Evolutionary conservation across 148 eudicot genomes (phyloP), one percentile per base, ranked within the genome.

Genomic region (Rhododendron mucronatum): DNA sequence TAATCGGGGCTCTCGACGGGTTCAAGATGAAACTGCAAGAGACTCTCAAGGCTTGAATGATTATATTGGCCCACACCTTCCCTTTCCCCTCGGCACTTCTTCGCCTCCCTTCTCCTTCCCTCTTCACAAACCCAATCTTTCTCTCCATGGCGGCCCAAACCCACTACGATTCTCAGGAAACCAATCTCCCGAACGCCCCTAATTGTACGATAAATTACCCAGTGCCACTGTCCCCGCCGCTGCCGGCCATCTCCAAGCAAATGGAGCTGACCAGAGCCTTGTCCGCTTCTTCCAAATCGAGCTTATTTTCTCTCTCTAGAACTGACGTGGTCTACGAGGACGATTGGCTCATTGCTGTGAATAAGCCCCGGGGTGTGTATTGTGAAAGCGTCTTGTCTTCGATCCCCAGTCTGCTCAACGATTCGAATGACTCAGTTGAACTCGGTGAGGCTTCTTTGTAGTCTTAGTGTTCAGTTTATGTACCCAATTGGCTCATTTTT

Each of bases 241-340:
- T 93, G 51, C 96, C 99, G 30, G 85, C 86, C 78, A 86, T 93
- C 65, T 96, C 99, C 33, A 96, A 96, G 91, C 87, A 94, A 61
- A 89, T 96, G 21, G 99, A 96, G 91, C 92, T 95, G 26, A 87
- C 78, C 77, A 92, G 99, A 88, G 98, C 99, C 53, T 88, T 96
- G 92, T 76, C 91, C 0, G 98, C 98, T n/a, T 91, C 99, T n/a
- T 94, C 99, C n/a, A 95, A 69, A 80, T 95, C 98, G 5, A 84
- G 91, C n/a, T 76, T 90, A 5, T 95, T 89, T 74, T 74, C 91
- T 65, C 90, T 96, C 15, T 86, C 91, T 26, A 90, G 89, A 78
- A 86, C 39, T 37, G 92, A 93, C 75, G 91, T 96, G 33, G 79
- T 96, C 50, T 94, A 89, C 84, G 95, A 96, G 87, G 98, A 96